Base-by-base conservation (phyloP, 768 basidiomycete species). In the Cystoderma amianthinum region DNA sequence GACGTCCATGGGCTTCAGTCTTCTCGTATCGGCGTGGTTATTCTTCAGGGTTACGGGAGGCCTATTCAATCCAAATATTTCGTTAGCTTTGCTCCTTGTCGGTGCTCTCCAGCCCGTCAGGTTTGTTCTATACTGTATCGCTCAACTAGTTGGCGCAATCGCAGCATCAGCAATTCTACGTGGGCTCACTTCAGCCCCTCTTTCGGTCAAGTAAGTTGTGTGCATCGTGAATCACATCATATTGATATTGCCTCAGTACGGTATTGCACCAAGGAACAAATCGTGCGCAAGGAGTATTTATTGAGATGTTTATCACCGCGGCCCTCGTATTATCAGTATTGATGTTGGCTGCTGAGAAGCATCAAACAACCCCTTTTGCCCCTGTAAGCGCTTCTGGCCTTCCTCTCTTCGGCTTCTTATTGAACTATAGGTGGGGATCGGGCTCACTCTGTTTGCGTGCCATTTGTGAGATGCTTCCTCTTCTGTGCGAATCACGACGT, bases 301-400 rank as follows among this genome's bases (percentile, higher is more conserved):
- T 84, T 45, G 82, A 85, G 55, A 78, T 82, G 72, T 83, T 84
- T 57, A 71, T 76, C 48, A 83, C 81, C 11, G 64, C 74, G 10
- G 64, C 67, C 12, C 64, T 84, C 30, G 72, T 77, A 32, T 57
- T 82, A 11, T 64, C 82, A 4, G 78, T 83, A n/a, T 71, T 84
- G 46, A 83, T 85, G 80, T 56, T 85, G 18, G 82, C 83, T 3
- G 78, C 76, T 12, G 83, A 84, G 58, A 84, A 84, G 58, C 82
- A 82, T 48, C 61, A 65, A 19, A 65, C 67, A 2, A 84, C 81
- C 1, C 76, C 82, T 0, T 80, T 83, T 50, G 81, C 81, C 15
- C 82, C 82, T n/a, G 78, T 80, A 46, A 34, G 60, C 37, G 51
- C n/a, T n/a, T n/a, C n/a, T 13, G 21, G n/a, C 12, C 9, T 32